Evolutionary conservation across 1,284 basidiomycete genomes (phyloP).

Genomic region (Leccinum angustisporum): DNA sequence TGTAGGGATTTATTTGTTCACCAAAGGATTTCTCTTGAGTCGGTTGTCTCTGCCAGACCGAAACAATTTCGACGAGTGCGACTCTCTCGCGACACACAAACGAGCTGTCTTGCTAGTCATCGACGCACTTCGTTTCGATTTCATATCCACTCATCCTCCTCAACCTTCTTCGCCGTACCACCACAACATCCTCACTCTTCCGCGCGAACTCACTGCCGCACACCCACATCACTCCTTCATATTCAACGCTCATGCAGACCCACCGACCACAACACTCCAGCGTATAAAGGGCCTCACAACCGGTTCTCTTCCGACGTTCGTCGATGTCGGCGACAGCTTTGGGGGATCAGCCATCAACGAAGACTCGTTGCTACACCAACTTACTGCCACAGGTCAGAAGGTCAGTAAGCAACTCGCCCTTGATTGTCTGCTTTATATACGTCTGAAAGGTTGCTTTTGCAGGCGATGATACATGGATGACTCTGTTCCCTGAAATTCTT

Average conservation of each 20-base stretch:
- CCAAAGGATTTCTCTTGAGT: conserved; percentile 84
- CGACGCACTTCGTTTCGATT: conserved; percentile 94
- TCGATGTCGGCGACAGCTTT: conserved; percentile 93
- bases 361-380: conserved; percentile 77
- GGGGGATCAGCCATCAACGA: conserved; percentile 83
- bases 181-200: conserved; percentile 83
- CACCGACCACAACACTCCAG: conserved; percentile 95
- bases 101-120: conserved; percentile 87
- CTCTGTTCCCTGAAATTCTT: conserved; percentile 82
- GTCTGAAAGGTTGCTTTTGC: conserved; percentile 70
- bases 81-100: conserved; percentile 63
- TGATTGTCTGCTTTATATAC: conserved; percentile 5
- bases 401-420: conserved; percentile 39
- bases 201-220: conserved; percentile 62
- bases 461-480: conserved; percentile 97
- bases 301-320: conserved; percentile 93
- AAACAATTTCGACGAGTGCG: conserved; percentile 44
- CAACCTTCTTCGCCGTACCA: conserved; percentile 66
- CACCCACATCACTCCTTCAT: conserved; percentile 77
- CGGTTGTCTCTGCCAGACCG: conserved; percentile 73
- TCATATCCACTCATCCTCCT: conserved; percentile 74
- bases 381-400: conserved; percentile 53
- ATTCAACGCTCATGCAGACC: conserved; percentile 89
- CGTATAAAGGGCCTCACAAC: conserved; percentile 95
- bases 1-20: conserved; percentile 77